Evolutionary conservation across 164 flowering plant genomes (phyloP).

Genomic region (Protea cynaroides): DNA sequence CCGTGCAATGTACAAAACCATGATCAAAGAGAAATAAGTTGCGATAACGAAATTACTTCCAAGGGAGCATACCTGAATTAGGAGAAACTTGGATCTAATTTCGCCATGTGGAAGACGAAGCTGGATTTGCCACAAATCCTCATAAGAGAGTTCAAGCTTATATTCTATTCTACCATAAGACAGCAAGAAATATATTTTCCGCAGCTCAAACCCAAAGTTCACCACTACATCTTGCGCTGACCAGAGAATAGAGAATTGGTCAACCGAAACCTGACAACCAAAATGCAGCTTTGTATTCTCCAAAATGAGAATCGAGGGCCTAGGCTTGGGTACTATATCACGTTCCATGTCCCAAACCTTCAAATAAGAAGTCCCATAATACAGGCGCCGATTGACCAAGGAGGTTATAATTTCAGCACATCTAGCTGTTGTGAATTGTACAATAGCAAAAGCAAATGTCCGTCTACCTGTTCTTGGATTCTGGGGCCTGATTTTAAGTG

Average conservation of each 20-base stretch:
- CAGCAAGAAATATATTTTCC: slow-evolving; percentile 19
- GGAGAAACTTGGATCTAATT: slow-evolving; percentile 30
- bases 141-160: slow-evolving; percentile 46
- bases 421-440: slow-evolving; percentile 42
- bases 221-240: slow-evolving; percentile 25
- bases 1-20: too few relatives aligned
- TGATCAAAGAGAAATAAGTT: too few relatives aligned
- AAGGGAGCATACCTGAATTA: slow-evolving; percentile 57
- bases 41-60: background rate
- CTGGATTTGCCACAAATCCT: slow-evolving; percentile 62
- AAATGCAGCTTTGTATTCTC: slow-evolving; percentile 32
- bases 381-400: slow-evolving; percentile 23
- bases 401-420: slow-evolving; percentile 34
- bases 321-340: slow-evolving; percentile 57
- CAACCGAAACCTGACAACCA: slow-evolving; percentile 58
- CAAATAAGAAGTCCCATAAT: slow-evolving; percentile 35
- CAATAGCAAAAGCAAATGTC: slow-evolving; percentile 39
- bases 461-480: slow-evolving; percentile 16
- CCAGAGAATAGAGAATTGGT: slow-evolving; percentile 43
- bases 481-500: slow-evolving; percentile 32
- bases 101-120: slow-evolving; percentile 34
- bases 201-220: slow-evolving; percentile 37
- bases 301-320: slow-evolving; percentile 26
- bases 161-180: slow-evolving; percentile 9
- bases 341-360: slow-evolving; percentile 31